Percentiles rank a stretch among this genome's conserved stretches.
phyloP scores from a whole-genome alignment of 768 basidiomycete genomes.

The Pleurotus tuoliensis region DNA sequence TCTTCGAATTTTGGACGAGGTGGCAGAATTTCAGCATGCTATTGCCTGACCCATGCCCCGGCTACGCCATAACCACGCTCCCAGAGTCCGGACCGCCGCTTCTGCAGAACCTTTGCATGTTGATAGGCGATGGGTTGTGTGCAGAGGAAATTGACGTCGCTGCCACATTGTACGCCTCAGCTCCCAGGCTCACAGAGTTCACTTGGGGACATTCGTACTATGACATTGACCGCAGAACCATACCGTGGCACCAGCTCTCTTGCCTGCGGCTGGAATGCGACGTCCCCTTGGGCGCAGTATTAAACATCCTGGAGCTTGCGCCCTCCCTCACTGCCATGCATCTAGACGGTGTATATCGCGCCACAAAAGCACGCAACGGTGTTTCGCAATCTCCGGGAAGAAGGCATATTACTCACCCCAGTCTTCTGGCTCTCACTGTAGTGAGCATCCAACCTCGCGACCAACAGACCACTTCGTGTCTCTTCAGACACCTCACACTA shows the following conservation, averaged over 20 bases:
- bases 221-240: not conserved
- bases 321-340: not conserved
- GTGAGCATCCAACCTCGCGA: not conserved
- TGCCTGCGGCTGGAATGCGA: constrained; percentile 5
- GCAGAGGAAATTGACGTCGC: constrained; percentile 1
- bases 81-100: constrained; percentile 4
- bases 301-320: not conserved
- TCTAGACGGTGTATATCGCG: not conserved
- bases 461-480: not conserved
- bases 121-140: constrained; percentile 1
- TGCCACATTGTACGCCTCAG: not conserved
- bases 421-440: not conserved
- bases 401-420: constrained; percentile 1
- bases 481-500: not conserved
- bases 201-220: constrained; percentile 6
- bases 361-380: not conserved
- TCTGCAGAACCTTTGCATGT: not conserved
- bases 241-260: constrained; percentile 3
- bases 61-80: constrained; percentile 3
- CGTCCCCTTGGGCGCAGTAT: not conserved
- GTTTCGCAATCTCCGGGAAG: no score
- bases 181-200: constrained; percentile 5
- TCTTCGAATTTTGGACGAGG: not conserved
- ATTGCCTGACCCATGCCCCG: constrained; percentile 2
- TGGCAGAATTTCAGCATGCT: constrained; percentile 3